Evolutionary conservation across 768 basidiomycete species (phyloP).

Genomic region (Lepiota brunneoincarnata): DNA sequence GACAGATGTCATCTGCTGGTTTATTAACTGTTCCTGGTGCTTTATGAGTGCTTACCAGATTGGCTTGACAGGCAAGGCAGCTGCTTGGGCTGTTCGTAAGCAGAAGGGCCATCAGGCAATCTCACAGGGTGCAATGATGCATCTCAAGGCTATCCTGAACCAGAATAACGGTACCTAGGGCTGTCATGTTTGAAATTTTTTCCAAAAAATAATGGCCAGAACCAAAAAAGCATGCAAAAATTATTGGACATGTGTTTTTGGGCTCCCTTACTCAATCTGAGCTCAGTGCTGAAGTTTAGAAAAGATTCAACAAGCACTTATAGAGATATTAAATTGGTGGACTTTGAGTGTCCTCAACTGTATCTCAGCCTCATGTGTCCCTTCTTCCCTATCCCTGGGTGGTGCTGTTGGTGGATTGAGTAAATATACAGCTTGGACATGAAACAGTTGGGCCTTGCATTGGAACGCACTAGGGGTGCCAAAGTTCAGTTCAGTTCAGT

Average conservation of each 20-base stretch:
- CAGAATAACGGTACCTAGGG: neutral
- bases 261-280: constrained; percentile 10
- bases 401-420: too few relatives aligned
- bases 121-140: constrained; percentile 4
- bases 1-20: constrained; percentile 28
- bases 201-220: constrained; percentile 12
- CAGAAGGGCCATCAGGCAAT: constrained; percentile 28
- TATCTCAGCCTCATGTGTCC: too few relatives aligned
- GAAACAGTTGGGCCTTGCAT: too few relatives aligned
- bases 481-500: too few relatives aligned
- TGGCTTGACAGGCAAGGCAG: constrained; percentile 33
- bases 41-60: constrained; percentile 32
- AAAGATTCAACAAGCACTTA: too few relatives aligned
- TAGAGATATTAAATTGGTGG: too few relatives aligned
- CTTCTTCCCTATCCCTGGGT: too few relatives aligned
- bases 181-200: neutral
- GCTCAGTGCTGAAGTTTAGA: too few relatives aligned
- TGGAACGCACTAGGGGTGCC: too few relatives aligned
- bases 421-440: too few relatives aligned
- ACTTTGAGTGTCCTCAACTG: too few relatives aligned
- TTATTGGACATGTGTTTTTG: constrained; percentile 14
- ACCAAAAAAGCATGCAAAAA: constrained; percentile 13
- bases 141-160: constrained; percentile 7
- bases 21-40: constrained; percentile 31
- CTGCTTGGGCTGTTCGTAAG: too few relatives aligned